phyloP scores from a whole-genome alignment of 1,284 basidiomycete genomes.

The Cystobasidium slooffiae region DNA sequence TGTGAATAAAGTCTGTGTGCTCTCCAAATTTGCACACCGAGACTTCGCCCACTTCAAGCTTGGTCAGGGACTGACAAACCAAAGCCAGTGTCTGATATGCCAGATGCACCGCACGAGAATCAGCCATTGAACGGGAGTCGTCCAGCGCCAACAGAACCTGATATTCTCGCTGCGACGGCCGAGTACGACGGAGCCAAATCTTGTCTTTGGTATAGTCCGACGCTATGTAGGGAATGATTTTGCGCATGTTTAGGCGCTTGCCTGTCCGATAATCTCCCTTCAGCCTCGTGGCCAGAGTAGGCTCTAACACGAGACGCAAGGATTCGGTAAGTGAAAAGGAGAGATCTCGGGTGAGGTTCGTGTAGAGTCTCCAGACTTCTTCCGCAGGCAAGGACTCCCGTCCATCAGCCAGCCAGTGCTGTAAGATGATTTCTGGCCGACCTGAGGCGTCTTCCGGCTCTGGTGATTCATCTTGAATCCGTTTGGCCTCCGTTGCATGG shows the following conservation, averaged over 20 bases:
- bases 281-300: constrained; percentile 89
- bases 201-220: constrained; percentile 99
- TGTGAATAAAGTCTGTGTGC: constrained; percentile 83
- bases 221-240: constrained; percentile 97
- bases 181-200: constrained; percentile 95
- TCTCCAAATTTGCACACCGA: constrained; percentile 91
- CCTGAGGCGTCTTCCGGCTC: background rate
- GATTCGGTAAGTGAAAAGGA: constrained; percentile 94
- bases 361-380: constrained; percentile 87
- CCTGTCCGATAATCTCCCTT: constrained; percentile 98
- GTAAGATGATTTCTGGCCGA: constrained; percentile 65
- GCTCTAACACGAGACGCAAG: constrained; percentile 92
- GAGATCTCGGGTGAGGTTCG: constrained; percentile 85
- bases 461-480: background rate
- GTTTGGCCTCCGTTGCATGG: too few relatives aligned
- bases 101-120: constrained; percentile 87
- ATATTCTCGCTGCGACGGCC: constrained; percentile 92
- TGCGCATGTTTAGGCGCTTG: constrained; percentile 98
- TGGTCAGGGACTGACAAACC: constrained; percentile 85
- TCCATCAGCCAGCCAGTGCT: constrained; percentile 67
- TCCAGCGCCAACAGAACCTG: constrained; percentile 94
- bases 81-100: constrained; percentile 93
- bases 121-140: constrained; percentile 96
- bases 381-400: constrained; percentile 67
- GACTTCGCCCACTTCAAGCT: constrained; percentile 92